These are phyloP conservation scores for Geotrichum macrosporum DNA, from an alignment of 1,139 yeast genomes.

Conservation along the genomic window DNA sequence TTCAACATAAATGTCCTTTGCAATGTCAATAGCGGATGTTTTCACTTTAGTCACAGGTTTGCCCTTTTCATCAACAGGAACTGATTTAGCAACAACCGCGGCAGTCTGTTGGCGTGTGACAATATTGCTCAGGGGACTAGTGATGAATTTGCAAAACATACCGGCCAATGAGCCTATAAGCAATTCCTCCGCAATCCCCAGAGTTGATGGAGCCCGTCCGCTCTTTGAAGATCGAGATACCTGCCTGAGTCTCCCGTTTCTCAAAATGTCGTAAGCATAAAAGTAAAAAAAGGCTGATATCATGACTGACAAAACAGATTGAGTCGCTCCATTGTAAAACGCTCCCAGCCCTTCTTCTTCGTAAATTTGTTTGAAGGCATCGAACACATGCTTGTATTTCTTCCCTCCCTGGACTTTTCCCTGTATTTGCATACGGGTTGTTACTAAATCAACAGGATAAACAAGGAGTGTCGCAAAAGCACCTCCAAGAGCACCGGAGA, in stretches of 20 bases:
- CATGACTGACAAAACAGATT: constrained; percentile 35
- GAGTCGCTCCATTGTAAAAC: constrained; percentile 64
- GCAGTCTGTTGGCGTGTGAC: constrained; percentile 37
- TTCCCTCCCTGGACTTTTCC: constrained; percentile 17
- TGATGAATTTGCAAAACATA: constrained; percentile 36
- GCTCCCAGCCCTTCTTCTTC: constrained; percentile 50
- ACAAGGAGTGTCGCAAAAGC: constrained; percentile 68
- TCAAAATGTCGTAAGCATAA: constrained; percentile 81
- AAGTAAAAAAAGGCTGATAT: constrained; percentile 44
- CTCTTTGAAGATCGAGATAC: constrained; percentile 73
- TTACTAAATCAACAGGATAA: constrained; percentile 69
- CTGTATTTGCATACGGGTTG: constrained; percentile 71
- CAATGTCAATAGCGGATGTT: constrained; percentile 27
- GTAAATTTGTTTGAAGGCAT: constrained; percentile 55
- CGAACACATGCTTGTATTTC: constrained; percentile 51
- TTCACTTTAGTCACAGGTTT: constrained; percentile 9
- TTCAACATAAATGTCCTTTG: constrained; percentile 51
- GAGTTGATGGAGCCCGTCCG: constrained; percentile 65
- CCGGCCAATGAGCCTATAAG: constrained; percentile 82
- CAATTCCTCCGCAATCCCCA: constrained; percentile 82
- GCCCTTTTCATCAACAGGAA: neutral
- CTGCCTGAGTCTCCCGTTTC: constrained; percentile 75
- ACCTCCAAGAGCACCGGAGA: constrained; percentile 77
- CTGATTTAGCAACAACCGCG: constrained; percentile 20
- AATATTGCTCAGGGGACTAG: constrained; percentile 35